These are phyloP conservation scores for Yamadazyma insecticola DNA, from an alignment of 805 yeast genomes.

Conservation along the genomic window DNA sequence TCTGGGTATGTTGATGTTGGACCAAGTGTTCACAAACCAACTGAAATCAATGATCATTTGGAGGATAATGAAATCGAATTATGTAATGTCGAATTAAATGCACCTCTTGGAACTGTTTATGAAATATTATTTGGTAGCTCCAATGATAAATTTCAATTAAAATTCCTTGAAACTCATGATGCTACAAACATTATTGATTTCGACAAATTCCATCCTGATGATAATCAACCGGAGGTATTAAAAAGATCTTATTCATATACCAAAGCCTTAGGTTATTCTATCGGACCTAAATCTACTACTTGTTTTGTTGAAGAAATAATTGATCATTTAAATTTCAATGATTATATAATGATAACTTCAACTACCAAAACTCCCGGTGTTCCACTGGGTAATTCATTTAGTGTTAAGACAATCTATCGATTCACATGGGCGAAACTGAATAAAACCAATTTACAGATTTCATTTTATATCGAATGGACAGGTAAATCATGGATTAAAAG, in stretches of 20 bases:
- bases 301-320: constrained; percentile 62
- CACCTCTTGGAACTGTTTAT: constrained; percentile 75
- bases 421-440: constrained; percentile 72
- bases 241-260: constrained; percentile 60
- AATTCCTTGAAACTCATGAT: constrained; percentile 38
- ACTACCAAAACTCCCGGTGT: constrained; percentile 85
- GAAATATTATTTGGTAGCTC: constrained; percentile 63
- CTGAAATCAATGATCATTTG: constrained; percentile 27
- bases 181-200: constrained; percentile 43
- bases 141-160: constrained; percentile 37
- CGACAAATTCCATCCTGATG: constrained; percentile 25
- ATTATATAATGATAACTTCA: constrained; percentile 56
- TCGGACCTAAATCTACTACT: constrained; percentile 91
- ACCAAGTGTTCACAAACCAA: constrained; percentile 58
- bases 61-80: constrained; percentile 41
- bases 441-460: constrained; percentile 53
- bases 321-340: constrained; percentile 48
- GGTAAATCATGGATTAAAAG: constrained; percentile 90
- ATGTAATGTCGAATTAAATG: constrained; percentile 47
- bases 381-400: constrained; percentile 84
- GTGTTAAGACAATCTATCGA: constrained; percentile 66
- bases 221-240: constrained; percentile 34
- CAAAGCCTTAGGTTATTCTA: constrained; percentile 71
- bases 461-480: constrained; percentile 83
- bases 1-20: constrained; percentile 52